Conservation (phyloP, 345 rosid genomes). For the Syzygium grande region DNA sequence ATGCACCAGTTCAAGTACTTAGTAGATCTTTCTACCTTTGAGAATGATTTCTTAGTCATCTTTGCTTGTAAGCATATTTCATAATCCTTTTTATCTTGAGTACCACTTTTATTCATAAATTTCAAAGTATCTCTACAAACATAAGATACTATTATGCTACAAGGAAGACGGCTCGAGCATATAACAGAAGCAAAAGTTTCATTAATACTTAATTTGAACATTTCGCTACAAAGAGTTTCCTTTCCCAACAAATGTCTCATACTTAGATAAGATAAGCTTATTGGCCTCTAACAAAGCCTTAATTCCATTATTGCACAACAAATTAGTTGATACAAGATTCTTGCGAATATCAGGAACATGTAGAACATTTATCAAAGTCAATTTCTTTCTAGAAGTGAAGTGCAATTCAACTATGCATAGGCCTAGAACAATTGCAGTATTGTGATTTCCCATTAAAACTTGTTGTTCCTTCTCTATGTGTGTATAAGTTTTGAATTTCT, state of each 20-base stretch:
- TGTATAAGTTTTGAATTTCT: no score
- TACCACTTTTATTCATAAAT: neutral
- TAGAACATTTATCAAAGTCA: neutral
- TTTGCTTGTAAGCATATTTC: neutral
- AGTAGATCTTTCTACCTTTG: neutral
- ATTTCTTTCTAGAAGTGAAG: no score
- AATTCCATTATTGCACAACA: neutral
- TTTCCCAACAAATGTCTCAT: neutral
- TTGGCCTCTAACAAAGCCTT: neutral
- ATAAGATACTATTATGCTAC: neutral
- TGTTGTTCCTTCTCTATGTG: no score
- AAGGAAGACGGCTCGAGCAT: neutral
- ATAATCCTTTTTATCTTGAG: neutral
- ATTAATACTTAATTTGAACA: neutral
- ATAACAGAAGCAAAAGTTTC: neutral
- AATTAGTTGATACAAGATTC: neutral
- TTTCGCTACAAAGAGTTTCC: neutral
- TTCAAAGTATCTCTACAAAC: neutral
- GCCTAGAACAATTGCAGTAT: no score
- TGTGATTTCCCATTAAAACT: no score
- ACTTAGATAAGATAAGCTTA: neutral
- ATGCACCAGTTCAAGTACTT: neutral
- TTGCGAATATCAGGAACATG: neutral
- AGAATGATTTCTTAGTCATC: neutral
- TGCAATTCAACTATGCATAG: no score